These are phyloP conservation scores for Mycena venus DNA, from an alignment of 768 basidiomycete genomes.

Conservation along the genomic window DNA sequence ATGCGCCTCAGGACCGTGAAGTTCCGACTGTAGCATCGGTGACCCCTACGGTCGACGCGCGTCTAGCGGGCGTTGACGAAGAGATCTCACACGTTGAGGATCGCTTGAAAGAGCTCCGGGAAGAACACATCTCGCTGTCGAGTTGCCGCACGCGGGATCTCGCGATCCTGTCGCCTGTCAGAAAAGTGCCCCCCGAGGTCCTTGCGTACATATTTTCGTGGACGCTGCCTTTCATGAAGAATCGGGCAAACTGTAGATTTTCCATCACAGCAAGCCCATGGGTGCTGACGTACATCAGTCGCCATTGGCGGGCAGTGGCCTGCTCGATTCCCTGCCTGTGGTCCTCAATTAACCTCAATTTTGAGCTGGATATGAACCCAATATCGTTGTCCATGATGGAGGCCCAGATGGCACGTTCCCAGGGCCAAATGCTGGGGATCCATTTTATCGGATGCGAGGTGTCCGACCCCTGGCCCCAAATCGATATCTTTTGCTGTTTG, in stretches of 20 bases:
- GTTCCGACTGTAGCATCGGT: too few species aligned
- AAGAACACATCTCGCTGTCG: background rate
- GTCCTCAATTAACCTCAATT: background rate
- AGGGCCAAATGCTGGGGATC: background rate
- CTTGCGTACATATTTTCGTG: background rate
- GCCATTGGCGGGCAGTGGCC: background rate
- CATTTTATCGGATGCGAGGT: background rate
- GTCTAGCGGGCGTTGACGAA: background rate
- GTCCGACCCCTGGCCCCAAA: background rate
- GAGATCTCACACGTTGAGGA: background rate
- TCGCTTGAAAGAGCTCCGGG: background rate
- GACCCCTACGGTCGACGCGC: background rate
- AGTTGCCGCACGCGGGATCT: background rate
- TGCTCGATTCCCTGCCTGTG: background rate
- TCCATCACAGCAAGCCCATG: background rate
- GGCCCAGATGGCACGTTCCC: background rate
- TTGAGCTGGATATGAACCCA: too few species aligned
- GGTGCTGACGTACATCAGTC: background rate
- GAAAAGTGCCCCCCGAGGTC: background rate
- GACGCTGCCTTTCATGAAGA: background rate
- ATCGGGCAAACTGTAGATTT: background rate
- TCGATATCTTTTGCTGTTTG: background rate
- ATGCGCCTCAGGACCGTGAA: too few species aligned
- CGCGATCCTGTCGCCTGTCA: background rate
- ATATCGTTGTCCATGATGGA: background rate